phyloP scores from a whole-genome alignment of 192 early-diverging fungal species.

The Tieghemiomyces parasiticus region DNA sequence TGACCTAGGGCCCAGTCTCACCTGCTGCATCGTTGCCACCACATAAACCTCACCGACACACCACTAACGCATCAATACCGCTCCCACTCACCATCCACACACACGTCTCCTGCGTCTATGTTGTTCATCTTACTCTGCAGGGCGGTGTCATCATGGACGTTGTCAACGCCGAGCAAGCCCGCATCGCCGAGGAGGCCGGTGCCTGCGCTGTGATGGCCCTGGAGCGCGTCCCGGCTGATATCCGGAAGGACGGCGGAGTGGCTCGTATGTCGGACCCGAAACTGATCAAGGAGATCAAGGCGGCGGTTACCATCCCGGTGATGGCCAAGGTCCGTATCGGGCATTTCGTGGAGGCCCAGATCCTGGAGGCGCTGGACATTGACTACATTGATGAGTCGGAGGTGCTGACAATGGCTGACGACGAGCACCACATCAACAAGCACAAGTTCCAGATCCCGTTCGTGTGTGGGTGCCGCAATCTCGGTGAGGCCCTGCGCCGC shows the following conservation, averaged over 20 bases:
- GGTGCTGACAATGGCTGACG: conserved; percentile 92
- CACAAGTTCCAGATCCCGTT: conserved; percentile 84
- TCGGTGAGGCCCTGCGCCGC: conserved; percentile 92
- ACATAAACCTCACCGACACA: too few species aligned
- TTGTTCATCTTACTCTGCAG: too few species aligned
- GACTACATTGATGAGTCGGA: conserved; percentile 98
- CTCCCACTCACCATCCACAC: too few species aligned
- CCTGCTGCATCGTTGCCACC: too few species aligned
- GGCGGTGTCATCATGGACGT: conserved; percentile 99
- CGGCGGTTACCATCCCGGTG: conserved; percentile 91
- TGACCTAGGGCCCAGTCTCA: too few species aligned
- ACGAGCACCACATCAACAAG: conserved; percentile 92
- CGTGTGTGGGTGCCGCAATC: conserved; percentile 92
- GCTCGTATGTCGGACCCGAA: conserved; percentile 96
- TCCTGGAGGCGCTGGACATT: conserved; percentile 78
- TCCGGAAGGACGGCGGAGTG: conserved; percentile 90
- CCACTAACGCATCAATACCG: too few species aligned
- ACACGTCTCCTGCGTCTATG: too few species aligned
- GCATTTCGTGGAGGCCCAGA: conserved; percentile 98
- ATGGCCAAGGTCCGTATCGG: conserved; percentile 99
- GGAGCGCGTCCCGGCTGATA: conserved; percentile 97
- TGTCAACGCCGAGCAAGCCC: conserved; percentile 90
- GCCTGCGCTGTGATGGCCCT: conserved; percentile 96
- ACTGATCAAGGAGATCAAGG: conserved; percentile 94
- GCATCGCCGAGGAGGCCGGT: conserved; percentile 94